phyloP scores from a whole-genome alignment of 1,139 yeast genomes.

The Trichomonascaceae sp. region DNA sequence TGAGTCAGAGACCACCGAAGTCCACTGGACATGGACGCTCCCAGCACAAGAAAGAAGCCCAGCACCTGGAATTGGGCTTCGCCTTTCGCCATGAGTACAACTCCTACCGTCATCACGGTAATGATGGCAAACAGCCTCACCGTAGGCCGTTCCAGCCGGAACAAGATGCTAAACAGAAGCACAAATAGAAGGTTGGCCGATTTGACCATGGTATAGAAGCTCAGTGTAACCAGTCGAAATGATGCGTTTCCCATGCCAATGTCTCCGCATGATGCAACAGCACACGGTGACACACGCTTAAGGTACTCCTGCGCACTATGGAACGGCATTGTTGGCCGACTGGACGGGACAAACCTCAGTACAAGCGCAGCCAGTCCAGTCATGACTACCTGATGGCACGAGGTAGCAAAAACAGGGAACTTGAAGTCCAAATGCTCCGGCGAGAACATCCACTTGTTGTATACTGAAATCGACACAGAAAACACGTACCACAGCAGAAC shows the following conservation, averaged over 20 bases:
- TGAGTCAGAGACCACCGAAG: slow-evolving; percentile 93
- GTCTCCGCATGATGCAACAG: slow-evolving; percentile 81
- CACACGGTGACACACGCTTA: slow-evolving; percentile 64
- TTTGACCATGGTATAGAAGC: slow-evolving; percentile 87
- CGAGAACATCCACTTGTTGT: slow-evolving; percentile 97
- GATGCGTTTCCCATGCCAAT: slow-evolving; percentile 87
- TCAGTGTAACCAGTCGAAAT: slow-evolving; percentile 61
- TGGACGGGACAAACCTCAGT: slow-evolving; percentile 4
- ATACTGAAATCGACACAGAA: slow-evolving; percentile 67
- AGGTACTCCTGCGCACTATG: slow-evolving; percentile 12
- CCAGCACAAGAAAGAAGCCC: slow-evolving; percentile 62
- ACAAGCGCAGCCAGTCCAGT: slow-evolving; percentile 13
- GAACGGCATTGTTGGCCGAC: slow-evolving; percentile 3
- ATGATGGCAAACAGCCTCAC: slow-evolving; percentile 58
- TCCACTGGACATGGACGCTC: slow-evolving; percentile 76
- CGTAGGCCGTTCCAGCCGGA: slow-evolving; percentile 61
- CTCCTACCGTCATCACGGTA: slow-evolving; percentile 65
- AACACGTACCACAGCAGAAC: slow-evolving; percentile 29
- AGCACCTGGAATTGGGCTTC: slow-evolving; percentile 29
- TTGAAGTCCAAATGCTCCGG: slow-evolving; percentile 52
- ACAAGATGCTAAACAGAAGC: slow-evolving; percentile 67
- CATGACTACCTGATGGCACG: slow-evolving; percentile 71
- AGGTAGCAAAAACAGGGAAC: slow-evolving; percentile 73
- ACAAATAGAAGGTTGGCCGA: slow-evolving; percentile 82
- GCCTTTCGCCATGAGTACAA: slow-evolving; percentile 69